These are phyloP conservation scores for Aeschynomene evenia DNA, from an alignment of 306 rosid genomes.

Conservation along the genomic window DNA sequence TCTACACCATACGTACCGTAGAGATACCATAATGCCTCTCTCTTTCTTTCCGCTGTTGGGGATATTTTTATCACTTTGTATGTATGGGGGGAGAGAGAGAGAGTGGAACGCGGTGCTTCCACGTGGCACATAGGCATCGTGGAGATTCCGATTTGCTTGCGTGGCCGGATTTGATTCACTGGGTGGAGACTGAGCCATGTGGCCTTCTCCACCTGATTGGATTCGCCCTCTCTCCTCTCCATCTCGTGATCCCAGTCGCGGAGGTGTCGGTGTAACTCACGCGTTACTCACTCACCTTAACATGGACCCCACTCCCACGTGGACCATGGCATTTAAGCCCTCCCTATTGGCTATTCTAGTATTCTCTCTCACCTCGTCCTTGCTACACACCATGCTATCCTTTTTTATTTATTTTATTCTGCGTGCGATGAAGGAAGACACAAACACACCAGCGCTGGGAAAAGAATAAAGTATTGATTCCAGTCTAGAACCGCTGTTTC, in stretches of 20 bases:
- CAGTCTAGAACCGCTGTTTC: background rate
- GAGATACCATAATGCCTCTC: background rate
- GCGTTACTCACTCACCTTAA: background rate
- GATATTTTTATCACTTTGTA: slow-evolving; percentile 18
- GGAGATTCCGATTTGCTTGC: slow-evolving; percentile 47
- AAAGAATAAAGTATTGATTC: background rate
- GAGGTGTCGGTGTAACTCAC: background rate
- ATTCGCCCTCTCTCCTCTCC: background rate
- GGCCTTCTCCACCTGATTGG: slow-evolving; percentile 25
- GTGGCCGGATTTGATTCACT: slow-evolving; percentile 36
- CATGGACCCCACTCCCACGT: slow-evolving; percentile 23
- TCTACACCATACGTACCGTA: slow-evolving; percentile 4
- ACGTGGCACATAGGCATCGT: slow-evolving; percentile 35
- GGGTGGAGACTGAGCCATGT: slow-evolving; percentile 29
- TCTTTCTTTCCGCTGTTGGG: slow-evolving; percentile 23
- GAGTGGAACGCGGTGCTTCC: background rate
- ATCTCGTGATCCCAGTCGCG: background rate
- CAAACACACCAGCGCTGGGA: too few species aligned
- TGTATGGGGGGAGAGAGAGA: background rate
- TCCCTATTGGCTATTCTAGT: background rate
- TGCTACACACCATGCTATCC: background rate
- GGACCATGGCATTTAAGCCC: background rate
- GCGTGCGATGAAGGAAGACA: background rate
- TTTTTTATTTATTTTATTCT: background rate
- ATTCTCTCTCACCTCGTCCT: background rate